phyloP scores from a whole-genome alignment of 2,329 filamentous ascomycete genomes.

The Domatiomyces globalis region DNA sequence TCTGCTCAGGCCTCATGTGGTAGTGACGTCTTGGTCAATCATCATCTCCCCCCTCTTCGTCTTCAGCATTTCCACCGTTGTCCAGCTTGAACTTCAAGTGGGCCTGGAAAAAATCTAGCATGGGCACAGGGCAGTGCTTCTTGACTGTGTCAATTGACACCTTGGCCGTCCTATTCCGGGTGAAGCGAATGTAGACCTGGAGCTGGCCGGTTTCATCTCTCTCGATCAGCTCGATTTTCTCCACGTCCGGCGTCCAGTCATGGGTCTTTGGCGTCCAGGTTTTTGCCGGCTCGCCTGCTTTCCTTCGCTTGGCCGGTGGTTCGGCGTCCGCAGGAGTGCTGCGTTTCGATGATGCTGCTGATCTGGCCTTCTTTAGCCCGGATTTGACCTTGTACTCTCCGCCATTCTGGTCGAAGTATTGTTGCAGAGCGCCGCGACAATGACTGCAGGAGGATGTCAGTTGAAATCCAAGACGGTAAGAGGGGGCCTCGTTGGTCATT shows the following conservation, averaged over 20 bases:
- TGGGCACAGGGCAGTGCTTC: constrained; percentile 31
- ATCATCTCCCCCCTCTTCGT: background rate
- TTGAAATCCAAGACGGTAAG: background rate
- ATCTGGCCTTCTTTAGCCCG: constrained; percentile 15
- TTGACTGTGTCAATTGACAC: constrained; percentile 29
- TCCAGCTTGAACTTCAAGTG: constrained; percentile 25
- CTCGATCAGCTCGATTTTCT: constrained; percentile 30
- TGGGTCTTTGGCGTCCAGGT: constrained; percentile 29
- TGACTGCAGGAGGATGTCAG: constrained; percentile 5
- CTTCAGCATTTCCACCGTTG: background rate
- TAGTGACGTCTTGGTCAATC: background rate
- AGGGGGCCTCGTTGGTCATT: background rate
- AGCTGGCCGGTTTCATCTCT: constrained; percentile 24
- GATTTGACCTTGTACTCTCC: constrained; percentile 20
- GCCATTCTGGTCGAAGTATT: constrained; percentile 30
- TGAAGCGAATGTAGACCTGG: constrained; percentile 30
- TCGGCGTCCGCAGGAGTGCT: constrained; percentile 5
- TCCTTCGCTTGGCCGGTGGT: constrained; percentile 15
- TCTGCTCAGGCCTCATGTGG: no score
- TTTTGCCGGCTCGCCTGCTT: constrained; percentile 9
- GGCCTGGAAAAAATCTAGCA: constrained; percentile 36
- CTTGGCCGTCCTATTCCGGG: constrained; percentile 31
- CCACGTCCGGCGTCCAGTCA: constrained; percentile 32
- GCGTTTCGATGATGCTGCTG: background rate
- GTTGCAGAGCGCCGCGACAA: constrained; percentile 26